These are phyloP conservation scores for Blepharisma stoltei DNA, from an alignment of 73 alveolate genomes.

Conservation along the genomic window DNA sequence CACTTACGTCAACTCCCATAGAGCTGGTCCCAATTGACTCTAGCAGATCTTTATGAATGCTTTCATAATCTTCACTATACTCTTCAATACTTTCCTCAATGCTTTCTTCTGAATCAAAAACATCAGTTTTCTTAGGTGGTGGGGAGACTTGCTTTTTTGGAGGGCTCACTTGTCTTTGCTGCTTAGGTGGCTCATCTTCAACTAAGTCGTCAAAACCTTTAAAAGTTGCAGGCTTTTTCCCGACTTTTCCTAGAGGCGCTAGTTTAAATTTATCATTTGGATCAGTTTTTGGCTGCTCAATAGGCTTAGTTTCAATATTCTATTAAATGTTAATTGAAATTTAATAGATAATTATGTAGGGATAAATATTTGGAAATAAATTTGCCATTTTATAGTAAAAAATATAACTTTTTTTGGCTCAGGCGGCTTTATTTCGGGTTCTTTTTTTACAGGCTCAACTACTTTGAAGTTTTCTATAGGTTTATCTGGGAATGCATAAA, in stretches of 20 bases:
- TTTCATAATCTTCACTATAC: neutral
- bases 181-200: neutral
- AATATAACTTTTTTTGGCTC: too few relatives aligned
- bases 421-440: too few relatives aligned
- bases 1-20: slow-evolving; percentile 25
- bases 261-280: neutral
- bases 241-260: neutral
- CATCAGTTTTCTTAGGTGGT: neutral
- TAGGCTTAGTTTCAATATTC: neutral
- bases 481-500: too few relatives aligned
- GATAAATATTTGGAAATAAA: neutral
- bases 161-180: neutral
- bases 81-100: slow-evolving; percentile 1
- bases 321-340: neutral
- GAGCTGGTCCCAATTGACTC: slow-evolving; percentile 26
- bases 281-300: neutral
- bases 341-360: neutral
- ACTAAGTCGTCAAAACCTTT: neutral
- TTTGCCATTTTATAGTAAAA: too few relatives aligned
- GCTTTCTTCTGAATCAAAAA: slow-evolving; percentile 7
- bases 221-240: neutral
- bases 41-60: neutral
- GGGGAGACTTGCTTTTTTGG: too few relatives aligned
- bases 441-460: too few relatives aligned
- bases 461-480: too few relatives aligned